Evolutionary conservation across 2,329 filamentous ascomycete species (phyloP).

Genomic region (Aspergillus sp.): DNA sequence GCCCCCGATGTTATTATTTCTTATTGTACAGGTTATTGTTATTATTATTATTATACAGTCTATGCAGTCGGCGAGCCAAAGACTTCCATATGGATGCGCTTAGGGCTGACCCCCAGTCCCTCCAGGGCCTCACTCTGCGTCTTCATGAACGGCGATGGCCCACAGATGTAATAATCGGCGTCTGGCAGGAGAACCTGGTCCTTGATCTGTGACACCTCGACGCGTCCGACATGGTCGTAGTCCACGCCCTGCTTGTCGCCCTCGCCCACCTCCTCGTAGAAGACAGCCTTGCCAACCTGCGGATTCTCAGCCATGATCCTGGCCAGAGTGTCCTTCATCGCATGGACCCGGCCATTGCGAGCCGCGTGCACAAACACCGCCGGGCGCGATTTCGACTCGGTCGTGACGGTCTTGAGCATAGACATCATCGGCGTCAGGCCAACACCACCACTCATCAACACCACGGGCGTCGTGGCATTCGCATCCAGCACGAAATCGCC

Average conservation of each 20-base stretch:
- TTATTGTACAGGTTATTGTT: not conserved
- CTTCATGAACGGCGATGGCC: slow-evolving; percentile 68
- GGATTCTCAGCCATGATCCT: slow-evolving; percentile 56
- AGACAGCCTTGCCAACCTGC: slow-evolving; percentile 56
- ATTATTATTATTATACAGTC: not conserved
- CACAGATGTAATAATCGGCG: slow-evolving; percentile 70
- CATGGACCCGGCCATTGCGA: slow-evolving; percentile 45
- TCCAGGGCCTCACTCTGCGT: slow-evolving; percentile 21
- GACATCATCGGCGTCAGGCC: slow-evolving; percentile 61
- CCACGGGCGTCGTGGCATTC: slow-evolving; percentile 50
- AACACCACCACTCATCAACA: slow-evolving; percentile 62
- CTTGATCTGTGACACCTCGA: slow-evolving; percentile 58
- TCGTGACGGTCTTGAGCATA: slow-evolving; percentile 56
- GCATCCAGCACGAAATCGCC: slow-evolving; percentile 57
- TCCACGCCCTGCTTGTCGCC: slow-evolving; percentile 53
- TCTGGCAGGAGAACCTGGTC: slow-evolving; percentile 54
- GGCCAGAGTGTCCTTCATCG: slow-evolving; percentile 53
- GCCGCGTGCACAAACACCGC: slow-evolving; percentile 62
- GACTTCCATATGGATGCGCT: slow-evolving; percentile 28
- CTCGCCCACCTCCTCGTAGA: slow-evolving; percentile 53
- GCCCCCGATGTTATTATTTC: not conserved
- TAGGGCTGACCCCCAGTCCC: slow-evolving; percentile 20
- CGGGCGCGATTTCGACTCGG: slow-evolving; percentile 45
- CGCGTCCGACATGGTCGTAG: slow-evolving; percentile 59
- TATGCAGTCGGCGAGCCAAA: slow-evolving; percentile 20